phyloP scores from a whole-genome alignment of 441 rosid genomes.

The Erodium trifolium region DNA sequence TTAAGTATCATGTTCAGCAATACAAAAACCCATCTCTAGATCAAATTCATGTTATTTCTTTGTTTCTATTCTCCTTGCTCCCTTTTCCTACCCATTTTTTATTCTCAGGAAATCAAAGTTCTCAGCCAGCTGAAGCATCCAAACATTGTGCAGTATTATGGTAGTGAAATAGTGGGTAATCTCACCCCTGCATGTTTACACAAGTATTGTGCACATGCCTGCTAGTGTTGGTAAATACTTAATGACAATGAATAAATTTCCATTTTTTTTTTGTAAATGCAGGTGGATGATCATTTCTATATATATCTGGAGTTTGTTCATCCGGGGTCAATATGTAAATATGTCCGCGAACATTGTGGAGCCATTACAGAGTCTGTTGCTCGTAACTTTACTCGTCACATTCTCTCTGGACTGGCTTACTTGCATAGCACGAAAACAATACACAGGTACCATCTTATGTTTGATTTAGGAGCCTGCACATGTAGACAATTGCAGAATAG shows the following conservation, averaged over 20 bases:
- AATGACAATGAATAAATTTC: slow-evolving; percentile 6
- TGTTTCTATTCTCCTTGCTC: background rate
- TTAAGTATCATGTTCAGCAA: background rate
- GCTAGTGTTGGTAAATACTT: background rate
- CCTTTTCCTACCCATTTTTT: background rate
- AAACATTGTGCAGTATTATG: slow-evolving; percentile 94
- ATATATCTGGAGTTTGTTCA: slow-evolving; percentile 92
- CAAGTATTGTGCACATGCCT: background rate
- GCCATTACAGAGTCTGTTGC: slow-evolving; percentile 86
- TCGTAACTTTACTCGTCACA: slow-evolving; percentile 89
- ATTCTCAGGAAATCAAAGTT: slow-evolving; percentile 60
- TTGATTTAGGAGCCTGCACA: background rate
- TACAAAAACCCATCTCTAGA: background rate
- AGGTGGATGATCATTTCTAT: slow-evolving; percentile 77
- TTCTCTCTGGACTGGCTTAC: slow-evolving; percentile 78
- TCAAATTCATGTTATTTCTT: background rate
- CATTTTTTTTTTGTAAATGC: slow-evolving; percentile 19
- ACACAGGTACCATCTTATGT: slow-evolving; percentile 49
- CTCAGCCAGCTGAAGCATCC: slow-evolving; percentile 90
- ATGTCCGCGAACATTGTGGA: slow-evolving; percentile 74
- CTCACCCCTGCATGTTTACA: background rate
- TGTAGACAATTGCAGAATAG: background rate
- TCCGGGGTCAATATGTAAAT: slow-evolving; percentile 90
- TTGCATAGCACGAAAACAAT: slow-evolving; percentile 80
- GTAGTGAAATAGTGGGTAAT: slow-evolving; percentile 60